Conservation (phyloP, 2,329 filamentous ascomycete species). For the Hymenoscyphus linearis region DNA sequence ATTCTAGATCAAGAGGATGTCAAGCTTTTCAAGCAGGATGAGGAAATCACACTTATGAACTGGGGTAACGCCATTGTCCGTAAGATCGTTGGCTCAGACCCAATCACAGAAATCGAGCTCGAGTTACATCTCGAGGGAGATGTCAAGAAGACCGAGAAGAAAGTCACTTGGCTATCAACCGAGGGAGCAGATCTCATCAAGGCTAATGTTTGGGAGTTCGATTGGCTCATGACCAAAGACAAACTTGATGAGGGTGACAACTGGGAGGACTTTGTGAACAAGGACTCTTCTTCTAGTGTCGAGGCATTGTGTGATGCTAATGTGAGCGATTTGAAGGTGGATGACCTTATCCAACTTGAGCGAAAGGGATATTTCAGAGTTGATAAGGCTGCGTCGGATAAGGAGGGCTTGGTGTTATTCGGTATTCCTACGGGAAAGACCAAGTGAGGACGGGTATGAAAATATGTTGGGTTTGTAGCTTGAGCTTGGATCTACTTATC, state of each 20-base stretch:
- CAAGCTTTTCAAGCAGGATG: slow-evolving; percentile 71
- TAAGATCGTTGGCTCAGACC: slow-evolving; percentile 51
- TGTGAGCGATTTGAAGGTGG: slow-evolving; percentile 70
- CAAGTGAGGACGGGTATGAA: slow-evolving; percentile 18
- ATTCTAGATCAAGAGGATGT: slow-evolving; percentile 85
- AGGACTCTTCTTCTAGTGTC: slow-evolving; percentile 67
- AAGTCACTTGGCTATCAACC: slow-evolving; percentile 86
- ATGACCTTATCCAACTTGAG: slow-evolving; percentile 94
- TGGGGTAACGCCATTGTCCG: slow-evolving; percentile 88
- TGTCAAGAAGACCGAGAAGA: slow-evolving; percentile 93
- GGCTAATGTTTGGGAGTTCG: slow-evolving; percentile 88
- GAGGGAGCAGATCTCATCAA: slow-evolving; percentile 71
- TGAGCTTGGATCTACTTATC: background rate
- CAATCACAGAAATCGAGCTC: slow-evolving; percentile 66
- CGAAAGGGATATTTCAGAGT: slow-evolving; percentile 88
- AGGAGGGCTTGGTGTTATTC: slow-evolving; percentile 58
- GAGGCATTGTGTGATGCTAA: slow-evolving; percentile 77
- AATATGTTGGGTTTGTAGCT: background rate
- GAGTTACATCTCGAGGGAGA: slow-evolving; percentile 91
- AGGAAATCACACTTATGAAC: slow-evolving; percentile 94
- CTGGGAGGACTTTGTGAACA: slow-evolving; percentile 74
- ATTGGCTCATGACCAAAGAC: slow-evolving; percentile 93
- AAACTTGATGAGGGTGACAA: slow-evolving; percentile 84
- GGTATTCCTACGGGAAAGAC: slow-evolving; percentile 64
- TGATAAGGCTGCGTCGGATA: slow-evolving; percentile 58